Conservation (phyloP, 495 filamentous ascomycete genomes). For the Penicillium waksmanii region DNA sequence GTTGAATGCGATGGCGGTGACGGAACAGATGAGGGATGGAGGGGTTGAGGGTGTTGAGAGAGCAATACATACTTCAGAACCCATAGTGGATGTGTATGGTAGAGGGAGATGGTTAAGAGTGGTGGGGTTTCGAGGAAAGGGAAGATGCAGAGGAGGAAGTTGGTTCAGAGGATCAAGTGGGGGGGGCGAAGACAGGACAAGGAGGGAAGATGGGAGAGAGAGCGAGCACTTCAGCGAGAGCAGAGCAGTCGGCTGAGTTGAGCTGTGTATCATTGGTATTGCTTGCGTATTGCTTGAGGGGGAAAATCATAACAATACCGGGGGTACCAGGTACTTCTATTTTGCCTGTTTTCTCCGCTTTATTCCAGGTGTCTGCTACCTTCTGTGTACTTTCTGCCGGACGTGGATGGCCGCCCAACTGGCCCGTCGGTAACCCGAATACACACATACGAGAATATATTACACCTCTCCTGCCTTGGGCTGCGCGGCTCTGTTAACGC, state of each 20-base stretch:
- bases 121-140: slow-evolving; percentile 14
- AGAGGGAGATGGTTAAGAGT: slow-evolving; percentile 12
- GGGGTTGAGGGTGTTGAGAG: slow-evolving; percentile 34
- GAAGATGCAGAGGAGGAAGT: slow-evolving; percentile 34
- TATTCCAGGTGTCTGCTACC: neutral
- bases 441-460: neutral
- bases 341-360: neutral
- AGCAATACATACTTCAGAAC: slow-evolving; percentile 52
- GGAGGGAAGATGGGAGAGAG: slow-evolving; percentile 21
- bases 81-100: slow-evolving; percentile 39
- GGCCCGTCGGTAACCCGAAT: neutral
- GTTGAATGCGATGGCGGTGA: slow-evolving; percentile 38
- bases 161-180: slow-evolving; percentile 33
- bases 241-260: neutral
- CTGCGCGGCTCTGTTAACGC: slow-evolving; percentile 1
- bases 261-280: too few relatives aligned
- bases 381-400: slow-evolving; percentile 6
- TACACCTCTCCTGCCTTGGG: neutral
- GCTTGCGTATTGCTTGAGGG: slow-evolving; percentile 5
- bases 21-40: slow-evolving; percentile 33
- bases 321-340: slow-evolving; percentile 20
- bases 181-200: slow-evolving; percentile 13
- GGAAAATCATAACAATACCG: slow-evolving; percentile 34
- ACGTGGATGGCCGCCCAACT: neutral
- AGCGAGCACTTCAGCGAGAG: slow-evolving; percentile 25